These are phyloP conservation scores for Ceratobasidium sp. DNA, from an alignment of 1,284 basidiomycete genomes.

Conservation along the genomic window DNA sequence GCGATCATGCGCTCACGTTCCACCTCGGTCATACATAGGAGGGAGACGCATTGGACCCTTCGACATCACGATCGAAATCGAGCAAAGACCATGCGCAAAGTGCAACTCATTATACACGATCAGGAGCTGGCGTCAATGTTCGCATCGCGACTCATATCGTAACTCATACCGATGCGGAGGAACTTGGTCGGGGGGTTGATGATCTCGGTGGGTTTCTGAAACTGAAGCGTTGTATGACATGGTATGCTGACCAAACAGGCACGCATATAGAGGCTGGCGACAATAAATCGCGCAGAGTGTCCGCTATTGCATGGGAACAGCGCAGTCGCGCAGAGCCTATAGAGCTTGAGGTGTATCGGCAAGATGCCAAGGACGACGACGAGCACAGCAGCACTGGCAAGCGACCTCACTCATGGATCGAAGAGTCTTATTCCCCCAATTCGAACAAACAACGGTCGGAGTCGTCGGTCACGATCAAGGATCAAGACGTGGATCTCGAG, in stretches of 20 bases:
- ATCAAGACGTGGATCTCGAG: constrained; percentile 3
- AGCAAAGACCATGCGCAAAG: background rate
- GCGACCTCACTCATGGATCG: background rate
- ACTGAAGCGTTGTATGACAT: background rate
- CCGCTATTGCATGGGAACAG: background rate
- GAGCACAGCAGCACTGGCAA: constrained; percentile 1
- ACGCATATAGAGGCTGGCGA: constrained; percentile 26
- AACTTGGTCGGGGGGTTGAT: background rate
- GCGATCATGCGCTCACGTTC: background rate
- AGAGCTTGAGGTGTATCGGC: background rate
- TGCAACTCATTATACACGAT: background rate
- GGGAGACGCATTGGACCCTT: background rate
- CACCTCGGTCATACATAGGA: constrained; percentile 2
- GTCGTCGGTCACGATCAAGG: background rate
- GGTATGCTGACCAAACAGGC: background rate
- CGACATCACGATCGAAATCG: background rate
- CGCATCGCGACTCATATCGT: background rate
- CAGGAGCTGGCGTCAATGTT: background rate
- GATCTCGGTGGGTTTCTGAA: background rate
- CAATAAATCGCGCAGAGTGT: background rate
- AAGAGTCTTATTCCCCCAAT: background rate
- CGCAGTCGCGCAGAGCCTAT: background rate
- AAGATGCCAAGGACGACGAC: constrained; percentile 9
- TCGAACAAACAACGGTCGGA: background rate
- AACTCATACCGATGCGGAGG: background rate